These are phyloP conservation scores for Sambucus nigra DNA, from an alignment of 129 eudicot genomes.

Conservation along the genomic window DNA sequence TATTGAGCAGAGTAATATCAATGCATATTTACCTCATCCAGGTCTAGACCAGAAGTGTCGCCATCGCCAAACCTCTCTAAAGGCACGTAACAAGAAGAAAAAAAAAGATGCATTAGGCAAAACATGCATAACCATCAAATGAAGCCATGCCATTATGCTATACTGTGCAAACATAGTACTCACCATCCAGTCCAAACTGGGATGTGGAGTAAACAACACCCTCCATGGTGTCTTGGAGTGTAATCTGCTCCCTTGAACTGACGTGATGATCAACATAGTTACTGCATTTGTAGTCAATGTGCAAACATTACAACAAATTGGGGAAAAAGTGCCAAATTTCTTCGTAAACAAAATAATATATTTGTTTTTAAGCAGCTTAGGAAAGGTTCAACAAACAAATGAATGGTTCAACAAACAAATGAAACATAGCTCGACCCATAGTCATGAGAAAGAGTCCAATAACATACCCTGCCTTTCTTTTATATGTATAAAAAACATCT, in stretches of 20 bases:
- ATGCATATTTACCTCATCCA: conserved; percentile 64
- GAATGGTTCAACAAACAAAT: too few species aligned
- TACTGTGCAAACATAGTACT: conserved; percentile 14
- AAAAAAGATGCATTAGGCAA: background rate
- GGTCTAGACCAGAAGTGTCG: conserved; percentile 81
- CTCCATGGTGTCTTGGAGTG: conserved; percentile 95
- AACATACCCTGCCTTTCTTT: too few species aligned
- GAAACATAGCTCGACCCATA: too few species aligned
- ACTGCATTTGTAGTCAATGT: conserved; percentile 39
- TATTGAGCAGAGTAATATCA: background rate
- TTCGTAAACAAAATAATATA: too few species aligned
- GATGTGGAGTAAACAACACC: conserved; percentile 85
- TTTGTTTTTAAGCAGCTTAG: too few species aligned
- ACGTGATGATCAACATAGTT: conserved; percentile 92
- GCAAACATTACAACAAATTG: conserved; percentile 16
- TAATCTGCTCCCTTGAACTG: conserved; percentile 94
- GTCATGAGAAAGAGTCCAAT: too few species aligned
- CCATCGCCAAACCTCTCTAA: conserved; percentile 98
- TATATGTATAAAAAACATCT: too few species aligned
- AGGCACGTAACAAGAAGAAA: conserved; percentile 4
- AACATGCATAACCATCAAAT: background rate
- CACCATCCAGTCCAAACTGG: conserved; percentile 93
- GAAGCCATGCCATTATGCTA: background rate
- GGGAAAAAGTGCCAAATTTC: conserved; percentile 8
- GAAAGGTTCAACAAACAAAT: too few species aligned